A percentile compares a stretch with the other conserved stretches of the same genome.
These are phyloP conservation scores for Aspergillus pseudoterreus DNA, from an alignment of 2,329 filamentous ascomycete species.

Conservation along the genomic window DNA sequence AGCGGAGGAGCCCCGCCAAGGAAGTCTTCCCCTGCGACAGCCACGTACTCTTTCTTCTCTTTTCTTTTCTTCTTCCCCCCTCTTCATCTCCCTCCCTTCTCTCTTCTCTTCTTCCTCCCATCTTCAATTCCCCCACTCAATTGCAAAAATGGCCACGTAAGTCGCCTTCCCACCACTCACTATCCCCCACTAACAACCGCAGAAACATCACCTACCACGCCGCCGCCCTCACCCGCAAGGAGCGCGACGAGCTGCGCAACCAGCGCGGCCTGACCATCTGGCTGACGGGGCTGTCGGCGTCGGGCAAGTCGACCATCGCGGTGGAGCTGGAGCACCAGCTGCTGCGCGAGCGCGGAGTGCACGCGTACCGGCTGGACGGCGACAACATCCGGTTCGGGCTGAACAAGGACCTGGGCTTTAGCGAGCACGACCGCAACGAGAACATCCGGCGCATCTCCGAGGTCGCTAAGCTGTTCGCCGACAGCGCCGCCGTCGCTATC, in stretches of 20 bases:
- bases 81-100: not conserved
- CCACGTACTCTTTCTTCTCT: conserved; percentile 4
- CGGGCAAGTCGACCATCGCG: conserved; percentile 94
- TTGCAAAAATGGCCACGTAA: conserved; percentile 35
- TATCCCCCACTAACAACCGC: conserved; percentile 7
- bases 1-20: conserved; percentile 1
- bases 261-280: conserved; percentile 94
- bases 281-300: conserved; percentile 95
- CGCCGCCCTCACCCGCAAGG: conserved; percentile 38
- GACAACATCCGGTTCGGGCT: conserved; percentile 98
- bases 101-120: not conserved
- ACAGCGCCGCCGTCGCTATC: conserved; percentile 79
- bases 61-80: conserved; percentile 4
- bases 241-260: conserved; percentile 54
- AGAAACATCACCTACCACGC: conserved; percentile 49
- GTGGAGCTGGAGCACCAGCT: conserved; percentile 96
- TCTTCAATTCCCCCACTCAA: not conserved
- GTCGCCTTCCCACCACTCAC: conserved; percentile 10
- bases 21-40: not conserved
- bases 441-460: conserved; percentile 97
- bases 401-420: conserved; percentile 96
- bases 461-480: conserved; percentile 95
- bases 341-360: conserved; percentile 65
- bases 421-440: conserved; percentile 88
- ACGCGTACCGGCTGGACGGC: conserved; percentile 90